A percentile compares a stretch with the other conserved stretches of the same genome.
These are phyloP conservation scores for Calvatia gigantea DNA, from an alignment of 768 basidiomycete species.

Conservation along the genomic window DNA sequence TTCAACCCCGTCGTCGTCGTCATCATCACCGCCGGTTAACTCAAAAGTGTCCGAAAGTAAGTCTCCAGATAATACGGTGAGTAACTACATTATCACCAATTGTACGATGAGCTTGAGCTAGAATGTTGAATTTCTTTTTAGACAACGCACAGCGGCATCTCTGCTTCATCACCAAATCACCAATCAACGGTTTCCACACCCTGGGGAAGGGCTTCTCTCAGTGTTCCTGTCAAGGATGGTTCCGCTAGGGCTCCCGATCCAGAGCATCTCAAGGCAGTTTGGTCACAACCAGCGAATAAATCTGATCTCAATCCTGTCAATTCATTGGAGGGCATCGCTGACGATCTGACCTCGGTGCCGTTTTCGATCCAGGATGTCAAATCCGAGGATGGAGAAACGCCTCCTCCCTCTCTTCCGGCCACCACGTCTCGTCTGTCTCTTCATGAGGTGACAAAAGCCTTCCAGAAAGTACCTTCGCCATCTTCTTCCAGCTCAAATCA, in stretches of 20 bases:
- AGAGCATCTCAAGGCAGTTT: slow-evolving; percentile 82
- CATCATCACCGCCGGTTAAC: slow-evolving; percentile 7
- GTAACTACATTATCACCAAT: slow-evolving; percentile 22
- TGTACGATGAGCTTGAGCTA: neutral
- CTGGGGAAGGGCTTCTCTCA: slow-evolving; percentile 56
- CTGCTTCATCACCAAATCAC: slow-evolving; percentile 36
- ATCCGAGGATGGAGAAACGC: slow-evolving; percentile 80
- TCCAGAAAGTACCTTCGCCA: slow-evolving; percentile 76
- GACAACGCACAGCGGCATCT: slow-evolving; percentile 43
- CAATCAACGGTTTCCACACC: slow-evolving; percentile 25
- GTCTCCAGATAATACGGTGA: slow-evolving; percentile 52
- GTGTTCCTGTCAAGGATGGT: slow-evolving; percentile 61
- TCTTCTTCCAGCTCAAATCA: slow-evolving; percentile 45
- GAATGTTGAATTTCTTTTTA: slow-evolving; percentile 18
- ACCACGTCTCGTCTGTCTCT: slow-evolving; percentile 74
- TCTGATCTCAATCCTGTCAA: slow-evolving; percentile 66
- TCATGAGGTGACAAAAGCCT: slow-evolving; percentile 81
- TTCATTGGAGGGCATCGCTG: slow-evolving; percentile 79
- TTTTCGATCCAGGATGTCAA: slow-evolving; percentile 84
- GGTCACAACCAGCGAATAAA: slow-evolving; percentile 77
- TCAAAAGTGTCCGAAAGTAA: slow-evolving; percentile 43
- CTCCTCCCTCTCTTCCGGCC: slow-evolving; percentile 56
- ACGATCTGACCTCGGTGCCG: slow-evolving; percentile 76
- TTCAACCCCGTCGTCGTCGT: neutral
- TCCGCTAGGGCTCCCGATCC: slow-evolving; percentile 69